Base-by-base conservation (phyloP, 305 asterid genomes). In the Solanum hybrid region DNA sequence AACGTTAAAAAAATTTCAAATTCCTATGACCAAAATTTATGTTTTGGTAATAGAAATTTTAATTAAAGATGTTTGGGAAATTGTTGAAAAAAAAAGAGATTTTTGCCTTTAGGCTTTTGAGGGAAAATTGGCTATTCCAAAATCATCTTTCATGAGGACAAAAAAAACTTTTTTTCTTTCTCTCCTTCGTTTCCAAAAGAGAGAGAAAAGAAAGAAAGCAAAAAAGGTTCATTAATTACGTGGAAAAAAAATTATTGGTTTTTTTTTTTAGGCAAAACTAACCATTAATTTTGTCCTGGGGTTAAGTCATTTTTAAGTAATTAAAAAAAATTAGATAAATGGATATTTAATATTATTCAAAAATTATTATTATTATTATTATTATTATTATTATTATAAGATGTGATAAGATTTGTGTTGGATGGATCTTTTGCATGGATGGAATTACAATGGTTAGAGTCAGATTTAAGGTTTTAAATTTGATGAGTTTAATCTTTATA, bases 21-120 rank as follows among this genome's bases (percentile, higher is more conserved):
- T 45, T 83, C 88, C 88, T 83, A 83, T 29, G 5, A 45, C 73
- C 88, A 83, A 45, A 83, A 83, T 83, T 83, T 27, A 83, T 83
- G 39, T 83, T 83, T 83, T 83, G 88, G 75, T 27, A 29, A 83
- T 27, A 83, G 73, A 39, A 82, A 39, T 82, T 82, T 24, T 24
- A 81, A 24, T 81, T 12, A 41, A 82, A 83, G 17, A 41, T 83
- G 38, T 84, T 79, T 79, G 39, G 41, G 76, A 84, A 84, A 31
- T 51, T 84, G 41, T 20, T 79, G 51, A 0, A 14, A 77, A 32
- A 81, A 84, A 51, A 6, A 45, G 75, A 84, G 75, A 51, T 29
- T 45, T 78, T 78, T 84, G 15, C 70, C 29, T 84, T 70, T 70
- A 10, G 77, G 77, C 32, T 70, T 68, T 24, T 11, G 31, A 82